phyloP scores from a whole-genome alignment of 805 yeast species.

The Wickerhamiella lipophila region DNA sequence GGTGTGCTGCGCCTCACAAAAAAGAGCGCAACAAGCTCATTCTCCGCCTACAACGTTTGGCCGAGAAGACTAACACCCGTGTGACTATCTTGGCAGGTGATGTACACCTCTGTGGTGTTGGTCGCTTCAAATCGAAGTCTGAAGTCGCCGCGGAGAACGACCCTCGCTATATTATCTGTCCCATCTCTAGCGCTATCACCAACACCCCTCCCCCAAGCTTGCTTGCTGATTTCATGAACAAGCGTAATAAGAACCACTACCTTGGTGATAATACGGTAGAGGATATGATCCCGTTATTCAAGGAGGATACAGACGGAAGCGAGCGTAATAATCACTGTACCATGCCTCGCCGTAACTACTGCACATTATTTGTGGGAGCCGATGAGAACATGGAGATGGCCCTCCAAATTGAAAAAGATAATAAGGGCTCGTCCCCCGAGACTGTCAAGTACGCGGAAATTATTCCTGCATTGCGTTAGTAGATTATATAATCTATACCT shows the following conservation, averaged over 20 bases:
- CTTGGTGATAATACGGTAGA: slow-evolving; percentile 58
- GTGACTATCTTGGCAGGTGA: slow-evolving; percentile 84
- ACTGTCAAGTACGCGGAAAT: slow-evolving; percentile 57
- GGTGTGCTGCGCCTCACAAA: slow-evolving; percentile 88
- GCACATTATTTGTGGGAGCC: slow-evolving; percentile 29
- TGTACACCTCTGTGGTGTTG: slow-evolving; percentile 79
- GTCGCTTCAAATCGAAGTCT: slow-evolving; percentile 52
- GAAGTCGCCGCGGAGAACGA: slow-evolving; percentile 53
- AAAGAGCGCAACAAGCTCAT: slow-evolving; percentile 65
- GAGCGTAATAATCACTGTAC: slow-evolving; percentile 38
- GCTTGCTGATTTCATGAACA: slow-evolving; percentile 62
- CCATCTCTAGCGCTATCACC: slow-evolving; percentile 79
- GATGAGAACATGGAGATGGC: slow-evolving; percentile 40
- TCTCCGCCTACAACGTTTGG: slow-evolving; percentile 49
- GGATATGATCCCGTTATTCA: slow-evolving; percentile 65
- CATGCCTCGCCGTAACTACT: slow-evolving; percentile 45
- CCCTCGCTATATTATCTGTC: slow-evolving; percentile 65
- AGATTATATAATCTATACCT: too few species aligned
- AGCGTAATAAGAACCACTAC: slow-evolving; percentile 55
- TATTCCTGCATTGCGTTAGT: slow-evolving; percentile 37
- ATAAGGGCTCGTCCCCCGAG: slow-evolving; percentile 34
- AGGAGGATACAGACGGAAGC: slow-evolving; percentile 43
- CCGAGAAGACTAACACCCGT: slow-evolving; percentile 51
- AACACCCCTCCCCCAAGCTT: slow-evolving; percentile 88
- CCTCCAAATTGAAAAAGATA: slow-evolving; percentile 60